phyloP scores from a whole-genome alignment of 176 grass and related monocot species.

The Zea luxurians region DNA sequence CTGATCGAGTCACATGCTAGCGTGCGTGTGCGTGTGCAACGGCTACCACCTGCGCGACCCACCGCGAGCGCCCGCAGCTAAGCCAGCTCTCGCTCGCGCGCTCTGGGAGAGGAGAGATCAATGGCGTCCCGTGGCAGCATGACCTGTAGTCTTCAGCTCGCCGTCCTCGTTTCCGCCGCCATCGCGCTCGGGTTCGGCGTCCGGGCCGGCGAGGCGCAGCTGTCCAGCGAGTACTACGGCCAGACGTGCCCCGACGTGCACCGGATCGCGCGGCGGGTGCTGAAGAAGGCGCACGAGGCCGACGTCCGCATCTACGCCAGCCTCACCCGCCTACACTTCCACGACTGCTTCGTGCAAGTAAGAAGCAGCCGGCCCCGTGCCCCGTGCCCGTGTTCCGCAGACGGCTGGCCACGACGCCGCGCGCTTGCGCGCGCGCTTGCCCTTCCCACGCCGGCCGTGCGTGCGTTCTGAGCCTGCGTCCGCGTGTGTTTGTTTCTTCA shows the following conservation, averaged over 20 bases:
- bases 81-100: too few species aligned
- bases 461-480: background rate
- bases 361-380: background rate
- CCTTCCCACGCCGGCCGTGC: too few species aligned
- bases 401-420: too few species aligned
- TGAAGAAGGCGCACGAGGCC: conserved; percentile 53
- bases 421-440: too few species aligned
- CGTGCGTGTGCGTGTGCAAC: background rate
- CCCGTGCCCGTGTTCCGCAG: too few species aligned
- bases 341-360: conserved; percentile 91
- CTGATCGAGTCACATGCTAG: background rate
- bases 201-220: conserved; percentile 26
- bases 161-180: conserved; percentile 25
- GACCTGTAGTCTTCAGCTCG: background rate
- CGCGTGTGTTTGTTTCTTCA: conserved; percentile 5
- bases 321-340: conserved; percentile 85
- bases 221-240: conserved; percentile 54
- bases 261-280: conserved; percentile 42
- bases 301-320: conserved; percentile 79
- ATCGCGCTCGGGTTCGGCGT: conserved; percentile 8
- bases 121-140: background rate
- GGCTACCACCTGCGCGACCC: background rate
- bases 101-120: background rate
- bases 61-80: too few species aligned
- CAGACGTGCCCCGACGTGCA: conserved; percentile 57